Evolutionary conservation across 1,284 basidiomycete species (phyloP), one percentile per base, ranked within the genome.

Genomic region (Ustilago trichophora): DNA sequence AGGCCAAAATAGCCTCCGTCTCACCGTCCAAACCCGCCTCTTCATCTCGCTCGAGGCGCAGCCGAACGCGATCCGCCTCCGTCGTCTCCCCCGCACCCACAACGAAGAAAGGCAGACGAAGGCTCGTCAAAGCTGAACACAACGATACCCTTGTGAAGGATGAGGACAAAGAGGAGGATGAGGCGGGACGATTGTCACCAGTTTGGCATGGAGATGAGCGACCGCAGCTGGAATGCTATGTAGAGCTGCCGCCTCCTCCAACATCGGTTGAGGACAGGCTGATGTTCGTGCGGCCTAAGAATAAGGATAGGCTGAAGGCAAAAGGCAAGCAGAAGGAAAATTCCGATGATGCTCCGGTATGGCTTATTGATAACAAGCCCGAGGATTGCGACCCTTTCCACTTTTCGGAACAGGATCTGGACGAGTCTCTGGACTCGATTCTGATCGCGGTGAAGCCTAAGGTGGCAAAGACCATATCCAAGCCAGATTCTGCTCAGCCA

Each of bases 1-100:
- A 36, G 43, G 38, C 50, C 29, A 46, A 48, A 24, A 26, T 51
- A 29, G 16, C 22, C n/a, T 29, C 40, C n/a, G 19, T 34, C 13
- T 29, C 27, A 22, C 41, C 24, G n/a, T 31, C 47, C 31, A 35
- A 38, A 26, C 42, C 47, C 15, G 29, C 47, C 9, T 37, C 60
- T 3, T 41, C 43, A 0, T 19, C 49, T 19, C 29, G 49, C 26
- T 54, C 63, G 5, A 59, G 41, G 19, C 44, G 52, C 2, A 51
- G 43, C 38, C 52, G 50, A 15, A 58, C 63, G 2, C 63, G 51
- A 4, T 66, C 63, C 37, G 29, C 33, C 4, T 53, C 54, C 4
- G 13, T 44, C 46, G 49, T 48, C 3, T 8, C 51, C 26, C 32
- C 45, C 1, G 3, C 38, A 1, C 7, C 38, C 15, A 52, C 24